These are phyloP conservation scores for Ascochyta fabae DNA, from an alignment of 2,329 filamentous ascomycete genomes.

Conservation along the genomic window DNA sequence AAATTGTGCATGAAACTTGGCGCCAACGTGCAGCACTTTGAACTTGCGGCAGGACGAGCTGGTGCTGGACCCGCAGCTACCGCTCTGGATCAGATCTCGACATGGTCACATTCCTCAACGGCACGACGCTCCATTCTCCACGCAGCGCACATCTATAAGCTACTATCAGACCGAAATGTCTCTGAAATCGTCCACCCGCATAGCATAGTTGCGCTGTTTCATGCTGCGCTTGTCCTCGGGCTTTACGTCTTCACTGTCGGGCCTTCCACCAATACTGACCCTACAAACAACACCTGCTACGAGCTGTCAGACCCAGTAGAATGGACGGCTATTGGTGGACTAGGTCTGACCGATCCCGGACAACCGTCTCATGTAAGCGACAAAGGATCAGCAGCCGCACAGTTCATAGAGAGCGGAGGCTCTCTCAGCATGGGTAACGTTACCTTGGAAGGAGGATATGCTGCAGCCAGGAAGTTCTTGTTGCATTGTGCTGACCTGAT, in stretches of 20 bases:
- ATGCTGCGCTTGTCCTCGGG: constrained; percentile 59
- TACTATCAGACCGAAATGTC: constrained; percentile 59
- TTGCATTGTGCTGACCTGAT: constrained; percentile 60
- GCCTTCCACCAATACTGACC: constrained; percentile 31
- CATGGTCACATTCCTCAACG: constrained; percentile 59
- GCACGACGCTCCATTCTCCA: constrained; percentile 59
- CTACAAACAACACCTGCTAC: constrained; percentile 42
- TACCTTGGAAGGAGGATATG: constrained; percentile 57
- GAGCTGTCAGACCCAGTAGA: constrained; percentile 60
- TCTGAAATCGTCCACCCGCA: constrained; percentile 61
- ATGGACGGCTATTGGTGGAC: constrained; percentile 56
- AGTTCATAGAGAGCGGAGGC: constrained; percentile 59
- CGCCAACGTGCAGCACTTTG: constrained; percentile 60
- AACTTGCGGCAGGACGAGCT: constrained; percentile 58
- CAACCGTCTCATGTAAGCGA: constrained; percentile 26
- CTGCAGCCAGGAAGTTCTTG: constrained; percentile 58
- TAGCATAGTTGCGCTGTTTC: constrained; percentile 58
- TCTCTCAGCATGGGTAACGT: constrained; percentile 57
- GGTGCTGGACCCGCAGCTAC: constrained; percentile 56
- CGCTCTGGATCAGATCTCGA: constrained; percentile 58
- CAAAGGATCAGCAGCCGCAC: constrained; percentile 44
- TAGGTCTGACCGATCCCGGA: constrained; percentile 52
- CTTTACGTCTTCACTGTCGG: constrained; percentile 59
- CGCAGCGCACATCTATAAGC: constrained; percentile 60
- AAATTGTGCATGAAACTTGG: constrained; percentile 60